These are phyloP conservation scores for Copromyces sp. DNA, from an alignment of 495 filamentous ascomycete species.

Conservation along the genomic window DNA sequence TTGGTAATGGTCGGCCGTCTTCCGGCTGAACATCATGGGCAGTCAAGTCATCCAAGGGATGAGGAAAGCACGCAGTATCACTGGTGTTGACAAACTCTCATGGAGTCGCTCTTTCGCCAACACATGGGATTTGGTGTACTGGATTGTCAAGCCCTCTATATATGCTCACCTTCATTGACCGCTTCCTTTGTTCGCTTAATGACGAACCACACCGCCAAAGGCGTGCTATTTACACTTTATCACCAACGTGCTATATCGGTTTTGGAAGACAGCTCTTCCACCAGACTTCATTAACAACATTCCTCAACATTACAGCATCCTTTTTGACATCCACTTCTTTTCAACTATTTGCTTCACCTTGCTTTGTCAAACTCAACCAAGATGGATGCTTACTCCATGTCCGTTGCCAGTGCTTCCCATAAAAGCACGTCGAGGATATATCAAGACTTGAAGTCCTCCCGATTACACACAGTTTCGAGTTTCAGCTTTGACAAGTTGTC, in stretches of 20 bases:
- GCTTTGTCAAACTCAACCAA: background rate
- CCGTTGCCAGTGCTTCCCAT: conserved; percentile 31
- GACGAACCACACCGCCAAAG: background rate
- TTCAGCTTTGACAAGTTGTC: background rate
- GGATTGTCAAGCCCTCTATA: background rate
- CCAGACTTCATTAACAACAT: background rate
- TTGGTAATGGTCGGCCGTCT: background rate
- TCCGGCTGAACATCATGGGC: background rate
- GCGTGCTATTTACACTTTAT: conserved; percentile 1
- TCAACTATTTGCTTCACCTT: background rate
- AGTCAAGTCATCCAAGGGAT: background rate
- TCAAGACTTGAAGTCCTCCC: conserved; percentile 33
- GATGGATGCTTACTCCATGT: conserved; percentile 44
- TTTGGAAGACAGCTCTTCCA: background rate
- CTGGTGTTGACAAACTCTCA: background rate
- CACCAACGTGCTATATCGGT: background rate
- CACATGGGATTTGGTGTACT: background rate
- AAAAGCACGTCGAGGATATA: conserved; percentile 36
- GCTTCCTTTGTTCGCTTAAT: background rate
- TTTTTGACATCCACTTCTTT: background rate
- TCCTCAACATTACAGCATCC: background rate
- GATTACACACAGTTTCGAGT: conserved; percentile 1
- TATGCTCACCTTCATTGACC: background rate
- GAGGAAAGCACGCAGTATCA: background rate
- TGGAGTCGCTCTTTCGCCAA: background rate